Conservation (phyloP, 768 basidiomycete genomes). For the Leccinum variicolor region DNA sequence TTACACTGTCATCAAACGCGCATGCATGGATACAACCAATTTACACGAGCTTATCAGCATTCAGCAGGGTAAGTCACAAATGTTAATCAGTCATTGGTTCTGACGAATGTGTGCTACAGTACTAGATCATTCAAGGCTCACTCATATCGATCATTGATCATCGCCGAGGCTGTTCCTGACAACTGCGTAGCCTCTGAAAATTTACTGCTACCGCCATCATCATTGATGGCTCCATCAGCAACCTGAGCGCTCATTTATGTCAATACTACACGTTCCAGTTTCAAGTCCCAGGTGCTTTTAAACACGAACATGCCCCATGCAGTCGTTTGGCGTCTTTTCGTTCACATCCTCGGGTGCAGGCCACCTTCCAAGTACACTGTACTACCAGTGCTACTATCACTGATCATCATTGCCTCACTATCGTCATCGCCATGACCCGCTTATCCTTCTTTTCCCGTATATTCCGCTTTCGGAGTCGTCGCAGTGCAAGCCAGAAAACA, state of each 20-base stretch:
- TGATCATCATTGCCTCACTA: background rate
- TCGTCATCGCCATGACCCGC: slow-evolving; percentile 10
- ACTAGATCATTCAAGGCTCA: background rate
- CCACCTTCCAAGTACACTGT: background rate
- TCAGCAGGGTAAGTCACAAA: background rate
- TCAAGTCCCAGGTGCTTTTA: background rate
- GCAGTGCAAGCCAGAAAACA: background rate
- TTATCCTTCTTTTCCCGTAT: slow-evolving; percentile 16
- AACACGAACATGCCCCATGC: background rate
- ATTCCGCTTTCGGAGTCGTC: slow-evolving; percentile 15
- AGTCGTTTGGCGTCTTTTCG: background rate
- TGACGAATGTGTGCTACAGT: background rate
- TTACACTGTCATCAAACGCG: background rate
- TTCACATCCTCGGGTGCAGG: slow-evolving; percentile 13
- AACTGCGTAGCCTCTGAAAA: background rate
- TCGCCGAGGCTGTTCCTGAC: background rate
- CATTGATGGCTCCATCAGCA: background rate
- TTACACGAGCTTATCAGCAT: background rate
- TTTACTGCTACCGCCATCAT: background rate
- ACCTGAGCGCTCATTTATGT: background rate
- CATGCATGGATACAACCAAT: background rate
- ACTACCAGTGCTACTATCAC: background rate
- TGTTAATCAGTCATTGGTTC: background rate
- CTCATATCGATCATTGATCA: background rate
- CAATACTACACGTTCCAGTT: background rate